A percentile compares a stretch with the other conserved stretches of the same genome.
Conservation (phyloP, 768 basidiomycete genomes). For the Kwoniella sp. region DNA sequence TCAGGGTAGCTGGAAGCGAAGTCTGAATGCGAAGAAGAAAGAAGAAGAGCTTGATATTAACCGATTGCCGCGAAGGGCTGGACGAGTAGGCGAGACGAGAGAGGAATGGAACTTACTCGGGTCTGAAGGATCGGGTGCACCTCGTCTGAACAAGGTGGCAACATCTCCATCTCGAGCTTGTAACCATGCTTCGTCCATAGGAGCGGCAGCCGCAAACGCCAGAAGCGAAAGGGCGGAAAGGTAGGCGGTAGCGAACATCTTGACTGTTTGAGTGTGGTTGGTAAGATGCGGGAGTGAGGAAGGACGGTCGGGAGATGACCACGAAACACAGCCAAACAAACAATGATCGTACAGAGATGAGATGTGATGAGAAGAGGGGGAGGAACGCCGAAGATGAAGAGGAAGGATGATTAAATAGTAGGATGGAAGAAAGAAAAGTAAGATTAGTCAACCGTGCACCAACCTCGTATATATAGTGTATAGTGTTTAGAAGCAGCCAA, state of each 20-base stretch:
- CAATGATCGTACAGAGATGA: neutral
- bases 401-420: neutral
- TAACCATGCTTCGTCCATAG: conserved; percentile 26
- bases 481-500: neutral
- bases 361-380: neutral
- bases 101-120: conserved; percentile 25
- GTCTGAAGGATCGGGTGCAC: conserved; percentile 22
- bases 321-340: neutral
- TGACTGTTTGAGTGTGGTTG: neutral
- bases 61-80: too few relatives aligned
- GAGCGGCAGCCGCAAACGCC: conserved; percentile 7
- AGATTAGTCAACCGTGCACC: neutral
- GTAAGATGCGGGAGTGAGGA: neutral
- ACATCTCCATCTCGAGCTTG: conserved; percentile 31
- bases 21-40: conserved; percentile 57
- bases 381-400: neutral
- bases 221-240: conserved; percentile 13
- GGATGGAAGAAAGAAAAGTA: conserved; percentile 1
- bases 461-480: too few relatives aligned
- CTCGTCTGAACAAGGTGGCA: conserved; percentile 28
- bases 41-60: too few relatives aligned
- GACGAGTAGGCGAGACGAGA: neutral
- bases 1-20: conserved; percentile 69
- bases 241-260: neutral
- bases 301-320: neutral